Base-by-base conservation (phyloP, 768 basidiomycete species). In the Rhodotorula kratochvilovae region DNA sequence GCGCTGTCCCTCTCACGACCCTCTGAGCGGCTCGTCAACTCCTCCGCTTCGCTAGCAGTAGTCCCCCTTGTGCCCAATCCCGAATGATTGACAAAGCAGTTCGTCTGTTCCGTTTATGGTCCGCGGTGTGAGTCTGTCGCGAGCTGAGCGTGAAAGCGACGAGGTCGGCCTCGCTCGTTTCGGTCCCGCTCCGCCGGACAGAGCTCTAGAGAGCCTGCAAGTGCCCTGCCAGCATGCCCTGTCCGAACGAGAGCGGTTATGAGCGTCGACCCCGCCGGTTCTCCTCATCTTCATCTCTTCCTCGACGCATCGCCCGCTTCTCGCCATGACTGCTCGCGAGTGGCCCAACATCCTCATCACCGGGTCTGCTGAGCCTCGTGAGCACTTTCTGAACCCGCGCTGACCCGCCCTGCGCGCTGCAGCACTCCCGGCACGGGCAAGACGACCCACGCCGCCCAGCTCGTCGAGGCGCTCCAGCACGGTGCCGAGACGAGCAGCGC, bases 361-460 rank as follows among this genome's bases (percentile, higher is more conserved):
- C 54, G 92, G 92, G 92, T 65, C 65, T 63, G 42, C 39, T 5
- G 55, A 43, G 5, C 10, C 12, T 42, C 21, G 50, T 29, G 27
- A 23, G 17, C 21, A 10, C 50, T 31, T n/a, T 58, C 25, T 31
- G 23, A 5, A 0, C 29, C 23, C 33, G 7, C 31, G 16, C 46
- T 62, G 13, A 68, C 51, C 29, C 31, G 2, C 29, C 11, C 19
- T 5, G 12, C 6, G n/a, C 59, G 1, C 53, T 27, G 29, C 60
- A 65, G 74, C 16, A 83, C 82, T 0, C 82, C 82, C 10, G 82
- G 82, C n/a, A 94, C 92, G 46, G 94, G 92, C 66, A 99, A 99
- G 80, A 90, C 95, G 6, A 93, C 92, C 1, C 92, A 92, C 81
- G 91, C 93, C 3, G 86, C 90, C 68, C 83, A 92, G n/a, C 86